phyloP scores from a whole-genome alignment of 2,329 filamentous ascomycete genomes.

The Ophiostoma ulmi region DNA sequence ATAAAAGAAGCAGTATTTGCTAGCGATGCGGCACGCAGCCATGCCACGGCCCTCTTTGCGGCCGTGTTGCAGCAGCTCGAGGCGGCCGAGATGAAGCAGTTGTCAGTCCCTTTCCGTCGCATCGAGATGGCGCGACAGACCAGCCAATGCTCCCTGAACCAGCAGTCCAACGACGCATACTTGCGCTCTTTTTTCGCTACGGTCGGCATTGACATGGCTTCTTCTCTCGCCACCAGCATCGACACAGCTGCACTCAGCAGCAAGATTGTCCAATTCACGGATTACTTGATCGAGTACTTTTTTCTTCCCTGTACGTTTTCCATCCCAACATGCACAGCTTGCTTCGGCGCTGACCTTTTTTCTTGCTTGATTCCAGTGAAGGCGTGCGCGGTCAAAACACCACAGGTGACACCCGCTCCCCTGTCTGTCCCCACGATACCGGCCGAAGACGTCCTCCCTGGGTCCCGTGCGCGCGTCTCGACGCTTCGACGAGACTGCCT shows the following conservation, averaged over 20 bases:
- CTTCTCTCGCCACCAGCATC: background rate
- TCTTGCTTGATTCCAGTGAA: slow-evolving; percentile 9
- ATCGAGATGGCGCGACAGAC: slow-evolving; percentile 17
- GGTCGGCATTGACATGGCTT: slow-evolving; percentile 13
- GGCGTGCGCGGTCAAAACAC: slow-evolving; percentile 9
- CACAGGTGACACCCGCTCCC: slow-evolving; percentile 5
- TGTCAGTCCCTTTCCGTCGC: slow-evolving; percentile 10
- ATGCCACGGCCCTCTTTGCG: slow-evolving; percentile 10
- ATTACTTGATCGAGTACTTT: slow-evolving; percentile 9
- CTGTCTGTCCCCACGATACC: slow-evolving; percentile 13
- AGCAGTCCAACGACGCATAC: background rate
- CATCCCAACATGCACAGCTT: background rate
- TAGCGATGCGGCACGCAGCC: slow-evolving; percentile 5
- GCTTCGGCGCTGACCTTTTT: slow-evolving; percentile 1
- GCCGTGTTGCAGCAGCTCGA: slow-evolving; percentile 6
- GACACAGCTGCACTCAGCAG: background rate
- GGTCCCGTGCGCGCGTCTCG: slow-evolving; percentile 3
- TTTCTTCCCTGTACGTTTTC: slow-evolving; percentile 14
- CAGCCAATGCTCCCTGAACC: slow-evolving; percentile 7
- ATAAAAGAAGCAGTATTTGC: background rate
- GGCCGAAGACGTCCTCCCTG: background rate
- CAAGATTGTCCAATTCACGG: slow-evolving; percentile 14
- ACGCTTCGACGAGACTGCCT: slow-evolving; percentile 17
- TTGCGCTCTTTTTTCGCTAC: background rate
- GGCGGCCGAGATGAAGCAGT: background rate